Evolutionary conservation across 2,329 filamentous ascomycete genomes (phyloP), one percentile per base, ranked within the genome.

Genomic region (Orbilia oligospora): DNA sequence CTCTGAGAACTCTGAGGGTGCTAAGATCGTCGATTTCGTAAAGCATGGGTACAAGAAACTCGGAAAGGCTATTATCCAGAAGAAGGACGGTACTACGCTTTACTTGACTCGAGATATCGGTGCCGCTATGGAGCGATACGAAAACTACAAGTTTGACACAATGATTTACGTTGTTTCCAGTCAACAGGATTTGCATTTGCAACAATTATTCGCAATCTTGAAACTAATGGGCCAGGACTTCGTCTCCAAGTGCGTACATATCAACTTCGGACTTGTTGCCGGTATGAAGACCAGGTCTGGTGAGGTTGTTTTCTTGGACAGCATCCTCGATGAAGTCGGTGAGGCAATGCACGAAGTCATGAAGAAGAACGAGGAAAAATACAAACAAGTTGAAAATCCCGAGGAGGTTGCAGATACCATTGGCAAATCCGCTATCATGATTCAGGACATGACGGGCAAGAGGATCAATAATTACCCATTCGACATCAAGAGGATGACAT

Each of bases 261-360:
- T 94, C 84, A 93, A 92, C 85, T 94, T 94, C 82, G 92, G 90
- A 49, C 86, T 93, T 82, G 90, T 91, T 0, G 86, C 90, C 69
- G 91, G 89, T 68, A 92, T 91, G 91, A 91, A 87, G 85, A 93
- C 89, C 80, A 89, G 88, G 81, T 90, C 88, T 83, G 91, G 91
- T 78, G 93, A 91, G 0, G 92, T 93, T 82, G 92, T 92, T 84
- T 93, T 93, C 86, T 84, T 90, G 80, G 87, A 91, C 82, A 91
- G 92, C 81, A 93, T 94, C 81, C 87, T 94, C 72, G 87, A 89
- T 48, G 92, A 94, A 81, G 93, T 97, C 6, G 91, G 90, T 82
- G 95, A 97, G 70, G 93, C 94, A 86, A 99, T 99, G 96, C 95
- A 98, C 87, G 93, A 97, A 79, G 93, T 97, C 65, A 99, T 99